phyloP scores from a whole-genome alignment of 2,329 filamentous ascomycete species.

The Tolypocladium tropicale region DNA sequence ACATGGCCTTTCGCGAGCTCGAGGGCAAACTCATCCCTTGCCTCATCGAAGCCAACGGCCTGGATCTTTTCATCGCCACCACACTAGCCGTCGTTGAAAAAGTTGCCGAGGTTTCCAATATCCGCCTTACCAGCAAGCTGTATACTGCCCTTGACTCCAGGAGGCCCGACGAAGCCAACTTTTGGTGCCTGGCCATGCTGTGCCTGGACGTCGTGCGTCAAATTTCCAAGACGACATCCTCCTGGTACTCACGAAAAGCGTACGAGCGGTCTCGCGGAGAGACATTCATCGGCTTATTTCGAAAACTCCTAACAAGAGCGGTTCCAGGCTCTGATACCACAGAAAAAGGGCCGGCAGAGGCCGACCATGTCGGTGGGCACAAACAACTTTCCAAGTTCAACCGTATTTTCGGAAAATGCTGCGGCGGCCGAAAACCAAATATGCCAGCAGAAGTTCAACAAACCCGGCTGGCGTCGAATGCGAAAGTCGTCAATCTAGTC shows the following conservation, averaged over 20 bases:
- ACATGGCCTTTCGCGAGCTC: conserved; percentile 63
- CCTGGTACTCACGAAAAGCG: conserved; percentile 75
- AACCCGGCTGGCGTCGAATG: conserved; percentile 60
- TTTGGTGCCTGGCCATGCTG: conserved; percentile 28
- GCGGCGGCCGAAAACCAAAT: conserved; percentile 9
- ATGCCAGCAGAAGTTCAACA: conserved; percentile 11
- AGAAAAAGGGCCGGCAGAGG: conserved; percentile 19
- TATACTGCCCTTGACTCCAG: conserved; percentile 22
- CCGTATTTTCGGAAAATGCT: conserved; percentile 10
- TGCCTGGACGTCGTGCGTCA: conserved; percentile 21
- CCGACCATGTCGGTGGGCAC: conserved; percentile 1
- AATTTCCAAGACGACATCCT: conserved; percentile 23
- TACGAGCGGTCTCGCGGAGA: conserved; percentile 82
- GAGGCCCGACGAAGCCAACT: conserved; percentile 17
- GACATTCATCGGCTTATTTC: conserved; percentile 27
- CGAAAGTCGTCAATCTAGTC: conserved; percentile 84
- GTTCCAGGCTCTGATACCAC: conserved; percentile 27
- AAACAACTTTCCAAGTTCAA: not conserved
- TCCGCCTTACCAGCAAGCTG: conserved; percentile 25
- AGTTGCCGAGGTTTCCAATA: conserved; percentile 25
- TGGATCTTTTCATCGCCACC: conserved; percentile 64
- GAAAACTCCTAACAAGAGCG: conserved; percentile 26
- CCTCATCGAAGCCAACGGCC: conserved; percentile 64
- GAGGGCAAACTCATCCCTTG: conserved; percentile 61
- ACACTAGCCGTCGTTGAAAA: conserved; percentile 46